phyloP scores from a whole-genome alignment of 2,329 filamentous ascomycete species.

The Fusarium ramigenum region DNA sequence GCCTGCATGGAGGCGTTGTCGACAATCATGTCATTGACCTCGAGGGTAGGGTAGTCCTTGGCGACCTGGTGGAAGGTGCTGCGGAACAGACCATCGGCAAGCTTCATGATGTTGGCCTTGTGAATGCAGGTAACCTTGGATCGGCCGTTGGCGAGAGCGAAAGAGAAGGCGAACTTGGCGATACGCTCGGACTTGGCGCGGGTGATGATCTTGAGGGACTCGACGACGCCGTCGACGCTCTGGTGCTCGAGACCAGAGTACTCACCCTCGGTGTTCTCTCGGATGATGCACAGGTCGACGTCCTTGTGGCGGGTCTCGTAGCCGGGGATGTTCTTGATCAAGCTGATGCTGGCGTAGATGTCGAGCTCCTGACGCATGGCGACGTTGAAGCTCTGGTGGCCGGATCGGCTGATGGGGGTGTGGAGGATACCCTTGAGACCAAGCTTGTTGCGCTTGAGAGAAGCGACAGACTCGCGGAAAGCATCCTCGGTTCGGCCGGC shows the following conservation, averaged over 20 bases:
- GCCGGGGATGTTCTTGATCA: constrained; percentile 99
- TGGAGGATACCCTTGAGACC: constrained; percentile 98
- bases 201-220: constrained; percentile 99
- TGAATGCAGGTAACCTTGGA: constrained; percentile 99
- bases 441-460: constrained; percentile 97
- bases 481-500: constrained; percentile 88
- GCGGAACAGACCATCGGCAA: constrained; percentile 98
- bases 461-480: constrained; percentile 94
- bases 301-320: constrained; percentile 97
- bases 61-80: constrained; percentile 94
- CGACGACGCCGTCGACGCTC: constrained; percentile 93
- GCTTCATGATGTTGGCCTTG: constrained; percentile 99
- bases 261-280: constrained; percentile 99
- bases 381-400: constrained; percentile 99
- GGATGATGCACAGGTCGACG: constrained; percentile 98
- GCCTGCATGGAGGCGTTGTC: constrained; percentile 99
- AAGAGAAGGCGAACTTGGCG: constrained; percentile 97
- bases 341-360: constrained; percentile 97
- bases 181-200: constrained; percentile 99
- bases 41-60: constrained; percentile 93
- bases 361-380: constrained; percentile 98
- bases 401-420: constrained; percentile 95
- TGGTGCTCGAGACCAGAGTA: constrained; percentile 99
- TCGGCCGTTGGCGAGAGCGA: constrained; percentile 97
- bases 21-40: constrained; percentile 99